Base-by-base conservation (phyloP, 257 asterid genomes). In the Hygrophila difformis region DNA sequence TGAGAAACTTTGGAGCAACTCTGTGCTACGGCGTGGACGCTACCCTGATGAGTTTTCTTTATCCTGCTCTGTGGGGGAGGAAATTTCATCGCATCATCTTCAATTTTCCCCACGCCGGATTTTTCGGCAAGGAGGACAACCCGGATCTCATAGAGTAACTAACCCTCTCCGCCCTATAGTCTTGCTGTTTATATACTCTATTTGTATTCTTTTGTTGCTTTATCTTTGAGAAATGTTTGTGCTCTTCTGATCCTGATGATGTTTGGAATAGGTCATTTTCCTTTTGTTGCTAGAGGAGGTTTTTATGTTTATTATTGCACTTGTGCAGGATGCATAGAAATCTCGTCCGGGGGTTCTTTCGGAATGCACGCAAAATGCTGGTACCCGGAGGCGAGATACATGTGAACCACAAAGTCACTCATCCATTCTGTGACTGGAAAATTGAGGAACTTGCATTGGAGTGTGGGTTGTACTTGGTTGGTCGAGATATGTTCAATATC, bases 61-160 rank as follows among this genome's bases (percentile, higher is more conserved):
- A 24, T 59, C 36, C 67, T 15, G 38, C 33, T 39, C 69, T 79
- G 13, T 35, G 8, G 12, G 18, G 40, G 55, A 37, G 38, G 44
- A 79, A 67, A 33, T 83, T 83, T 35, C 66, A 76, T 41, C 60
- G 82, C 18, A 83, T 83, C 33, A 59, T 83, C 24, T 83, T 42
- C 28, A 83, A 83, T 64, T 83, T 83, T 18, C 94, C 94, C 18
- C 94, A 83, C 61, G 92, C 84, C 33, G 92, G 94, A 43, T 83
- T 79, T 50, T 18, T 12, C 20, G 71, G 72, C 38, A 67, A 36
- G 55, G 92, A 83, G 62, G 73, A 53, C 15, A 18, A 24, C 17
- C 34, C 23, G 9, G 11, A 0, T 8, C 16, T 72, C 13, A 64
- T 76, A 4, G 19, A 0, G 89, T 82, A 57, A 47, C 33, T 10